Percentiles rank a stretch among this genome's conserved stretches.
These are phyloP conservation scores for Posidonia australis DNA, from an alignment of 106 monocot species.

Conservation along the genomic window DNA sequence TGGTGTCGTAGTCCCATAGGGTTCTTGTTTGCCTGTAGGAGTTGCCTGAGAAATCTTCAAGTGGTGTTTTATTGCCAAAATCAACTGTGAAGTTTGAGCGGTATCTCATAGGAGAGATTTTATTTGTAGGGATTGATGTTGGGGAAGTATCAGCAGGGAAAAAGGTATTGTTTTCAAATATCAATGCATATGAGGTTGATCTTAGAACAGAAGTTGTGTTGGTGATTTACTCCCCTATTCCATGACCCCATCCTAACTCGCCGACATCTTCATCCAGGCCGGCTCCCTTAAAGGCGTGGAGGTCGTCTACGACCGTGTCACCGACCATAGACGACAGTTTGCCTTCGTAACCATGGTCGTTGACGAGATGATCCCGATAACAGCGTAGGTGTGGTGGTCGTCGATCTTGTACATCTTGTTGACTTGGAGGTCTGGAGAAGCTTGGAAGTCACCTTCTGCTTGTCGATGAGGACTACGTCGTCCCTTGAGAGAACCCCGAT, in stretches of 20 bases:
- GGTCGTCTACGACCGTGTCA: constrained; percentile 73
- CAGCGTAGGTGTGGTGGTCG: too few relatives aligned
- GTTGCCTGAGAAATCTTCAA: constrained; percentile 90
- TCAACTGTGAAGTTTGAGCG: constrained; percentile 97
- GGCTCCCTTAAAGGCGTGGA: constrained; percentile 55
- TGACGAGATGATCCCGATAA: too few relatives aligned
- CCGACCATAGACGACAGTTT: constrained; percentile 91
- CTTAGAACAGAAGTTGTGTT: constrained; percentile 38
- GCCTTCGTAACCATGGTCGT: constrained; percentile 84
- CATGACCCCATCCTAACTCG: constrained; percentile 48
- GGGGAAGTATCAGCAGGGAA: constrained; percentile 49
- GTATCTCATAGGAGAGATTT: constrained; percentile 89
- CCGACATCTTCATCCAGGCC: constrained; percentile 58
- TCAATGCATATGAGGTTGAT: constrained; percentile 98
- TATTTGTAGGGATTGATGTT: constrained; percentile 83
- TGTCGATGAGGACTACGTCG: too few relatives aligned
- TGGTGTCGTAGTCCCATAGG: constrained; percentile 79
- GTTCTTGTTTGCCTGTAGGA: constrained; percentile 86
- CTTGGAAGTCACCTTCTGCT: too few relatives aligned
- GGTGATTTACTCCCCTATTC: constrained; percentile 86
- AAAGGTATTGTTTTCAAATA: constrained; percentile 92
- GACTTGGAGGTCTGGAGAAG: too few relatives aligned
- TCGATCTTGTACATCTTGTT: too few relatives aligned
- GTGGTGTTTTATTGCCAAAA: constrained; percentile 91
- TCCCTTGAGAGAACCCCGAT: too few relatives aligned